Evolutionary conservation across 768 basidiomycete species (phyloP), one percentile per base, ranked within the genome.

Genomic region (Tulasnella sp.): DNA sequence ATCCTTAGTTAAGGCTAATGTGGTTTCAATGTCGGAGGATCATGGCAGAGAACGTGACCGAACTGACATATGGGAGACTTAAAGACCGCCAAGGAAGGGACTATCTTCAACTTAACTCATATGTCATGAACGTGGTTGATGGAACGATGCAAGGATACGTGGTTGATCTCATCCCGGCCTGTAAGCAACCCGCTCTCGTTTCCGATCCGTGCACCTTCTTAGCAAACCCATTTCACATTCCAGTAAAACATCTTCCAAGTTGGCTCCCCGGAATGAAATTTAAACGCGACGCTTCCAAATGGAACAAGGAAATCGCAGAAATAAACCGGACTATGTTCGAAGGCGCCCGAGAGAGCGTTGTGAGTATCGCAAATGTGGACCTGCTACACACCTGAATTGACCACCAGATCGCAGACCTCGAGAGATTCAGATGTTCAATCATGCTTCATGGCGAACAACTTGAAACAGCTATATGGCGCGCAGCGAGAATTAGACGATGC

Each of bases 261-360:
- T 77, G 76, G 76, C 36, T 77, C n/a, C 76, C 52, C 7, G 76
- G 76, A 3, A 42, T 56, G 27, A 24, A 42, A 18, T 77, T 77
- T 48, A 77, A 77, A 27, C 76, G 52, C 1, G 52, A 77, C 21
- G 76, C 76, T 14, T 5, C 44, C 24, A 31, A 68, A 34, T 52
- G 34, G 46, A 58, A 77, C 34, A 34, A 36, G 34, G 74, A 44
- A 7, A 40, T 46, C 2, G 39, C 27, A 2, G 42, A 75, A 3
- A 46, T 48, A 16, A 36, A 31, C 6, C 27, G 12, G 8, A 3
- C 10, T 9, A 12, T 39, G 19, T 75, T 40, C 40, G 42, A 75
- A 44, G 24, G 40, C 24, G 74, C 48, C 7, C 42, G 42, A 42
- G 21, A 40, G 39, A 39, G 48, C 24, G 40, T 75, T 24, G 74